Percentiles rank a stretch among this genome's conserved stretches.
These are phyloP conservation scores for Nigrospora oryzae DNA, from an alignment of 2,329 filamentous ascomycete genomes.

Conservation along the genomic window DNA sequence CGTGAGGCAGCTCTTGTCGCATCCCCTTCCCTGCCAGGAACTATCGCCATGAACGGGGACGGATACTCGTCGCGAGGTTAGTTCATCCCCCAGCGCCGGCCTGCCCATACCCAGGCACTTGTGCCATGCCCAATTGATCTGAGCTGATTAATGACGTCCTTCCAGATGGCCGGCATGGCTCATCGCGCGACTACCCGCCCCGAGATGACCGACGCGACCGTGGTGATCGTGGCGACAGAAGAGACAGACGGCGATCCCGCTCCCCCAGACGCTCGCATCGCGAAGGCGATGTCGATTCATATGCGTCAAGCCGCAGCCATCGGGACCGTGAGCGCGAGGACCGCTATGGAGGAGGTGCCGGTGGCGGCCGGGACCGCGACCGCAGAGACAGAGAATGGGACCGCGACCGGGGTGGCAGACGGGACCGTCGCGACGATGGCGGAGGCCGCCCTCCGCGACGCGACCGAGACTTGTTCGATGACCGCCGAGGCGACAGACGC, in stretches of 20 bases:
- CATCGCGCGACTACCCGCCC: conserved; percentile 46
- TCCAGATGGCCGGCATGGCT: conserved; percentile 41
- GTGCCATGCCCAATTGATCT: conserved; percentile 8
- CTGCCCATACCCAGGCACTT: conserved; percentile 1
- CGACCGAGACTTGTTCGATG: conserved; percentile 56
- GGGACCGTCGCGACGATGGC: conserved; percentile 36
- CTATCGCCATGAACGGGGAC: conserved; percentile 70
- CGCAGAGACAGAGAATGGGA: conserved; percentile 51
- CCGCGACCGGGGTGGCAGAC: conserved; percentile 42
- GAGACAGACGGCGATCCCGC: conserved; percentile 18
- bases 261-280: conserved; percentile 67
- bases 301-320: conserved; percentile 88
- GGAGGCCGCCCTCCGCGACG: conserved; percentile 42
- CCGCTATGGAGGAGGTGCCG: conserved; percentile 55
- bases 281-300: conserved; percentile 64
- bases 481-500: conserved; percentile 44
- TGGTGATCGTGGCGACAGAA: conserved; percentile 38
- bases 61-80: conserved; percentile 72
- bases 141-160: conserved; percentile 7
- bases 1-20: too few species aligned
- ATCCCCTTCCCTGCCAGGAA: too few species aligned
- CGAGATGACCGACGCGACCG: conserved; percentile 29
- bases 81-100: conserved; percentile 14
- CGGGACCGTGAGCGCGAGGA: conserved; percentile 91
- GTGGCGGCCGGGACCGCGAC: conserved; percentile 25